Evolutionary conservation across 306 rosid genomes (phyloP).

Genomic region (Casuarina glauca): DNA sequence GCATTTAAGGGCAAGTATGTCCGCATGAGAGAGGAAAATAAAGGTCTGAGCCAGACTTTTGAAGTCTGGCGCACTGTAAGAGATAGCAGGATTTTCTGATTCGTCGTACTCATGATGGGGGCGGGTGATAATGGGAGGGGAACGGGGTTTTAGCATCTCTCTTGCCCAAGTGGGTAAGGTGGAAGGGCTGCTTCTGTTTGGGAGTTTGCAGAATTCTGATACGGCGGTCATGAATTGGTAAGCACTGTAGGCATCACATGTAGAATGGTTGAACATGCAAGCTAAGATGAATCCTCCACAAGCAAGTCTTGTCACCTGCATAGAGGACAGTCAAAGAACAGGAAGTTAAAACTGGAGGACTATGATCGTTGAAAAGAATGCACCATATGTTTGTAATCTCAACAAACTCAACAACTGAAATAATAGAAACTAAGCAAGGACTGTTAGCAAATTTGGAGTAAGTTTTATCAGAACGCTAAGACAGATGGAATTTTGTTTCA

Average conservation of each 20-base stretch:
- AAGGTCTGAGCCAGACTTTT: slow-evolving; percentile 23
- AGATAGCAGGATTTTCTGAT: not conserved
- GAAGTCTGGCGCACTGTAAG: slow-evolving; percentile 9
- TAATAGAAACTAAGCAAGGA: no score
- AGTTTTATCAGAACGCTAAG: no score
- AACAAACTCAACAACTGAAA: no score
- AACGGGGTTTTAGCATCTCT: slow-evolving; percentile 19
- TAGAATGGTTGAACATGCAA: slow-evolving; percentile 31
- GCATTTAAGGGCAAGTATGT: slow-evolving; percentile 14
- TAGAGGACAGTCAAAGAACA: no score
- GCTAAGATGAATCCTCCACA: slow-evolving; percentile 32
- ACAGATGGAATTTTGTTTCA: no score
- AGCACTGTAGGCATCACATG: slow-evolving; percentile 31
- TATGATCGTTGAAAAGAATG: no score
- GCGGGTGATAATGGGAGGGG: slow-evolving; percentile 19
- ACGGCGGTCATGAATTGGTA: slow-evolving; percentile 19
- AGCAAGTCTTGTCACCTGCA: slow-evolving; percentile 28
- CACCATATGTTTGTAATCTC: no score
- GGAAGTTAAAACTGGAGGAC: no score
- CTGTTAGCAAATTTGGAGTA: no score
- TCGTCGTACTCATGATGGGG: slow-evolving; percentile 23
- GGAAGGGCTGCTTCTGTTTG: slow-evolving; percentile 14
- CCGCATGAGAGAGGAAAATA: slow-evolving; percentile 13
- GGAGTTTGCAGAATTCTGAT: slow-evolving; percentile 21
- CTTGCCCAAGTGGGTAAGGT: slow-evolving; percentile 22